Percentiles rank a stretch among this genome's conserved stretches.
Conservation (phyloP, 2,329 filamentous ascomycete species). For the Stagonosporopsis cucurbitacearum region DNA sequence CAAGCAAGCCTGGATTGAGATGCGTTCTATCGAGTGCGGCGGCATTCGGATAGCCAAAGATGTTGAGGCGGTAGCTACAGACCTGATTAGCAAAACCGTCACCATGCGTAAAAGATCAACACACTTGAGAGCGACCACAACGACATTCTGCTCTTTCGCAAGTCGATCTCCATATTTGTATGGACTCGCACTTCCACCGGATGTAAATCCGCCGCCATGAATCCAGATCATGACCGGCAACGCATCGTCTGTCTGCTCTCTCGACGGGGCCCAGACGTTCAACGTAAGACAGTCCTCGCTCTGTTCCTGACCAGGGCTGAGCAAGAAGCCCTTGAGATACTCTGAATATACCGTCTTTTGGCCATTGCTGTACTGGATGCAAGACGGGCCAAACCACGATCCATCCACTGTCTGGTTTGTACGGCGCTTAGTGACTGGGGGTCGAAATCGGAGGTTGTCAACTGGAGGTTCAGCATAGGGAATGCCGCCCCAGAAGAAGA, state of each 20-base stretch:
- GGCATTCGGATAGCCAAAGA: constrained; percentile 45
- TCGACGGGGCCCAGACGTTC: constrained; percentile 41
- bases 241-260: constrained; percentile 15
- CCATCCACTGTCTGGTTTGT: not conserved
- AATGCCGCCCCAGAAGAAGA: constrained; percentile 20
- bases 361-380: constrained; percentile 1
- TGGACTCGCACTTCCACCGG: constrained; percentile 53
- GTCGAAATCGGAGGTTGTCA: not conserved
- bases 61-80: constrained; percentile 37
- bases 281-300: constrained; percentile 49
- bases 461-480: constrained; percentile 4
- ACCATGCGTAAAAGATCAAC: not conserved
- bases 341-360: constrained; percentile 1
- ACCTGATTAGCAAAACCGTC: not conserved
- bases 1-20: constrained; percentile 46
- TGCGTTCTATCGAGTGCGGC: constrained; percentile 21
- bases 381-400: constrained; percentile 1
- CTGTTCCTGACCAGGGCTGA: not conserved
- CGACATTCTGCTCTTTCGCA: constrained; percentile 31
- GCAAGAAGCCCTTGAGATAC: constrained; percentile 1
- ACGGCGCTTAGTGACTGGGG: not conserved
- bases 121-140: constrained; percentile 6
- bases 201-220: constrained; percentile 46
- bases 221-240: constrained; percentile 45
- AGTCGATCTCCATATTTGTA: constrained; percentile 22